Evolutionary conservation across 768 basidiomycete genomes (phyloP).

Genomic region (Russula earlei): DNA sequence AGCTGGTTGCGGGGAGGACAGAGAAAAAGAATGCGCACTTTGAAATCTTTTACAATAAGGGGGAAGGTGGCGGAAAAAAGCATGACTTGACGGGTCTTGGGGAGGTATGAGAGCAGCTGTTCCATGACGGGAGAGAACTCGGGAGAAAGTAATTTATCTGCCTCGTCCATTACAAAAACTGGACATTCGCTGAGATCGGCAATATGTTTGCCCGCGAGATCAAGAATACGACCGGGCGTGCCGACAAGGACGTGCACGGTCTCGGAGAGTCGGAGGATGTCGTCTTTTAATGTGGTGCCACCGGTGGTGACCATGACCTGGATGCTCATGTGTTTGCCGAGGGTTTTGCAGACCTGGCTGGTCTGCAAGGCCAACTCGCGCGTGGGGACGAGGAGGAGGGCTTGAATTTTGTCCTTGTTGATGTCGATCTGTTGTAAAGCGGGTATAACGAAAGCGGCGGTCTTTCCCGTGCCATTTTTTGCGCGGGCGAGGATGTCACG

Average conservation of each 20-base stretch:
- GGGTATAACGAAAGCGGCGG: constrained; percentile 97
- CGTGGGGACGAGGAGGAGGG: constrained; percentile 94
- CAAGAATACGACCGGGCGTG: constrained; percentile 92
- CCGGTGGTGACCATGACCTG: constrained; percentile 99
- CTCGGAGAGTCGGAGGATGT: constrained; percentile 87
- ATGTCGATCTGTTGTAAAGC: constrained; percentile 89
- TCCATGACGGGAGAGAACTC: constrained; percentile 99
- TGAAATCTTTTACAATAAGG: constrained; percentile 98
- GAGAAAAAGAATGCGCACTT: constrained; percentile 39
- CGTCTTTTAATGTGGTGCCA: constrained; percentile 95
- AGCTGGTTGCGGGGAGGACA: constrained; percentile 11
- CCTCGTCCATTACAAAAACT: constrained; percentile 99
- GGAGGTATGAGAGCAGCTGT: constrained; percentile 80
- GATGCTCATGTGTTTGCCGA: constrained; percentile 90
- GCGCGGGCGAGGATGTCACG: constrained; percentile 93
- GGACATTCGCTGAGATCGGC: constrained; percentile 92
- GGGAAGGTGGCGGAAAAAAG: constrained; percentile 99
- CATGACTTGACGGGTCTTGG: constrained; percentile 89
- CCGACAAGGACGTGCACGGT: constrained; percentile 93
- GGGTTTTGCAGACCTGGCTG: constrained; percentile 94
- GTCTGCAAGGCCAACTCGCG: constrained; percentile 97
- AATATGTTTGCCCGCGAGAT: constrained; percentile 85
- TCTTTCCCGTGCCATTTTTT: constrained; percentile 97
- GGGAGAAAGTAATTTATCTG: constrained; percentile 93
- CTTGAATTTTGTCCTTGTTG: constrained; percentile 81